Base-by-base conservation (phyloP, 768 basidiomycete genomes). In the Suillus luteus region DNA sequence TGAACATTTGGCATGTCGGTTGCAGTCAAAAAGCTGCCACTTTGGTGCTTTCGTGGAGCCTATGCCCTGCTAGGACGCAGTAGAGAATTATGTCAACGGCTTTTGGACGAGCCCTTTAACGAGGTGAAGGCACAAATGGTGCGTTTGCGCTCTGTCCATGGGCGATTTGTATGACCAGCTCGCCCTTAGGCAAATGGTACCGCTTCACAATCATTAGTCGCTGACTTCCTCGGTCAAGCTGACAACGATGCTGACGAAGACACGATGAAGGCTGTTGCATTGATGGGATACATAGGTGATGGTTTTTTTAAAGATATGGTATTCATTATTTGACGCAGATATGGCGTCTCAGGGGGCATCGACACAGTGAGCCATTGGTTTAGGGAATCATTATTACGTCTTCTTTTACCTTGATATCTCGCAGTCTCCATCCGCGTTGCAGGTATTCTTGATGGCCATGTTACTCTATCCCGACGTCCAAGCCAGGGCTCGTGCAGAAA, bases 381-480 rank as follows among this genome's bases (percentile, higher is more conserved):
- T 48, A 38, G 6, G 49, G 5, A 40, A 58, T 57, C 12, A 68
- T 69, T 7, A 72, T 73, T 66, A 59, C 67, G 44, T 76, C 72
- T 55, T 61, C 66, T 35, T 69, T 77, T 12, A 54, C 52, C 19
- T 64, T 77, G 24, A 67, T 77, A 33, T 52, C 40, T 40, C 19
- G 4, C 33, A 63, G 59, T 46, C 15, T 46, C 1, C 72, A 31
- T 72, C 73, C 2, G 65, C 72, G 1, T 62, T 71, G 2, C 72
- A 67, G 1, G 60, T 66, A 1, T 77, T 76, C 67, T 52, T 75
- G 22, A 43, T 75, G 31, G 71, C 70, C 2, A 72, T 77, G 73
- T 62, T 68, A 6, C 59, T 66, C 4, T 67, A 76, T 61, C 76
- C 77, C 0, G 65, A 75, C 15, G 68, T 69, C 3, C 75, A 77